Conservation (phyloP, 768 basidiomycete genomes). For the Tulasnella sp. region DNA sequence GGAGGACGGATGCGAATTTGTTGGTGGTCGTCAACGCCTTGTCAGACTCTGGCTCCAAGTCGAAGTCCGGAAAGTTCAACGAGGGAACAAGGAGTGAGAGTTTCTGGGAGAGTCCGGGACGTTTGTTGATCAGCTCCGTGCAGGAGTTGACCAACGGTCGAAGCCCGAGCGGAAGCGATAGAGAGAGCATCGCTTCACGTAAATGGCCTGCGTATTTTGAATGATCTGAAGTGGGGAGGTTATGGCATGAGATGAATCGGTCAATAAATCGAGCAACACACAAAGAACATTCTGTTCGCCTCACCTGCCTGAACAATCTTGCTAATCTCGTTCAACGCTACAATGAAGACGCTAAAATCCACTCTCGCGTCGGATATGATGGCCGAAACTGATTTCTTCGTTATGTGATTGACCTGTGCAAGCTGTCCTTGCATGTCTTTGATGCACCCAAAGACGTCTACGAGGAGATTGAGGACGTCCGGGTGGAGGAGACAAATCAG, state of each 20-base stretch:
- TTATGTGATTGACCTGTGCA: neutral
- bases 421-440: neutral
- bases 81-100: constrained; percentile 8
- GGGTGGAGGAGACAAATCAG: constrained; percentile 2
- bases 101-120: constrained; percentile 1
- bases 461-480: neutral
- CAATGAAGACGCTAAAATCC: neutral
- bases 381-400: neutral
- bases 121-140: neutral
- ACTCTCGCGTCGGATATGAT: neutral
- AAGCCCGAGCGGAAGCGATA: neutral
- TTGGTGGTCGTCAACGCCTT: neutral
- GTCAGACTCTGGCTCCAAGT: neutral
- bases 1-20: neutral
- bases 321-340: neutral
- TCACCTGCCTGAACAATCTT: neutral
- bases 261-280: no score
- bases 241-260: no score
- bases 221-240: no score
- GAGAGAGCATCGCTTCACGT: neutral
- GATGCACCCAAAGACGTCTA: neutral
- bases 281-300: no score
- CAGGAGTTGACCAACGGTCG: neutral
- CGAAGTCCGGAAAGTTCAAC: constrained; percentile 6
- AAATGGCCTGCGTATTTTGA: neutral